Evolutionary conservation across 106 monocot species (phyloP).

Genomic region (Platanthera guangdongensis): DNA sequence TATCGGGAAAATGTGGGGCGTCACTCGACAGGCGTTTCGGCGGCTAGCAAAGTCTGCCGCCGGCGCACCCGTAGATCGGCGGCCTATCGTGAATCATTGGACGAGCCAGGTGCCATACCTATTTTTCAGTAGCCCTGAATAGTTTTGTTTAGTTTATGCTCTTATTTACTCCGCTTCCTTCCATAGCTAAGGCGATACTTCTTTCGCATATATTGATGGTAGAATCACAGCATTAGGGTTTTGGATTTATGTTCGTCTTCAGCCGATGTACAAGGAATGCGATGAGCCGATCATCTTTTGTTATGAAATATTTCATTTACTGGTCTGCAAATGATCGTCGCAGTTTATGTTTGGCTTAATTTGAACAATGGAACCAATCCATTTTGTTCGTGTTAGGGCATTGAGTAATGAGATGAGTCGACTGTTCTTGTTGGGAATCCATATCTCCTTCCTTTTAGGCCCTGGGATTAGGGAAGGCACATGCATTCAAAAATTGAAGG

Average conservation of each 20-base stretch:
- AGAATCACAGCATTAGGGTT: neutral
- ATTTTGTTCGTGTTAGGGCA: no score
- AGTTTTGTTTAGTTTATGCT: neutral
- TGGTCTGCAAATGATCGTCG: no score
- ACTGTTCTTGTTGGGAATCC: no score
- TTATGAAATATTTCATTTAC: no score
- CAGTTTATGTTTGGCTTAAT: no score
- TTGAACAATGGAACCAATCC: no score
- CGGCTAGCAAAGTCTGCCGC: neutral
- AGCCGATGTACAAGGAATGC: neutral
- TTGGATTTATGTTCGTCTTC: neutral
- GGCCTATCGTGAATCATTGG: neutral
- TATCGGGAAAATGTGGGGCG: neutral
- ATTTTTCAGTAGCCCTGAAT: neutral
- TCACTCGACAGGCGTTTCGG: neutral
- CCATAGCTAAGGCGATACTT: neutral
- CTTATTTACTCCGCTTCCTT: neutral
- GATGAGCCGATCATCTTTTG: no score
- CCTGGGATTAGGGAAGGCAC: no score
- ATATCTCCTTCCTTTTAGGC: no score
- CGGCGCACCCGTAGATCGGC: neutral
- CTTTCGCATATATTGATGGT: neutral
- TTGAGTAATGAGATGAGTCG: no score
- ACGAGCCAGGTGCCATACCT: neutral
- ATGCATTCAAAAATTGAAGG: no score